A percentile compares a stretch with the other conserved stretches of the same genome.
Evolutionary conservation across 2,329 filamentous ascomycete species (phyloP).

Genomic region (Stylonectria norvegica): DNA sequence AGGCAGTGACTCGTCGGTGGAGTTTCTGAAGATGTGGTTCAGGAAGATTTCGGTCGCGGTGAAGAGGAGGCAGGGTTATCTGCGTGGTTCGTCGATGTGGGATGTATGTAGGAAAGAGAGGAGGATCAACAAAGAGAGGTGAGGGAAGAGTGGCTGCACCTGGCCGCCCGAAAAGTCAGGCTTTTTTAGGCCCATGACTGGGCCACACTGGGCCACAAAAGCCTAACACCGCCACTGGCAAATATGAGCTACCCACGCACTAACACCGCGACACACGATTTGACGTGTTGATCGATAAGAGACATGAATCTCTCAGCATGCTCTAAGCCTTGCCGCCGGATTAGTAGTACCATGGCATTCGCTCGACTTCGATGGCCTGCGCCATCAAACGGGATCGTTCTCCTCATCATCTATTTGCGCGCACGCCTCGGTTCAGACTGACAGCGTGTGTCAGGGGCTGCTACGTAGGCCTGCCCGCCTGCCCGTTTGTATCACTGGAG

Average conservation of each 20-base stretch:
- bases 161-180: slow-evolving; percentile 33
- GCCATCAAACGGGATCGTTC: slow-evolving; percentile 20
- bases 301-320: slow-evolving; percentile 11
- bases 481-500: too few species aligned
- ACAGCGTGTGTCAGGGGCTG: too few species aligned
- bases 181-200: slow-evolving; percentile 21
- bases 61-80: slow-evolving; percentile 28
- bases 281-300: slow-evolving; percentile 21
- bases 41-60: slow-evolving; percentile 26
- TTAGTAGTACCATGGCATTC: slow-evolving; percentile 21
- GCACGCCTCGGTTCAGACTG: too few species aligned
- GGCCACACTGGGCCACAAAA: slow-evolving; percentile 15
- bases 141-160: slow-evolving; percentile 24
- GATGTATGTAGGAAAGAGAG: slow-evolving; percentile 22
- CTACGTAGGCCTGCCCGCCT: too few species aligned
- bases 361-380: slow-evolving; percentile 24
- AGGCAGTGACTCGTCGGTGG: slow-evolving; percentile 5
- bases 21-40: slow-evolving; percentile 12
- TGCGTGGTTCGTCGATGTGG: slow-evolving; percentile 26
- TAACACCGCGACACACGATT: slow-evolving; percentile 22
- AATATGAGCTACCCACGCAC: slow-evolving; percentile 23
- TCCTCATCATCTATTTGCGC: too few species aligned
- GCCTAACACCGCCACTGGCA: slow-evolving; percentile 27
- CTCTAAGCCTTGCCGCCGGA: slow-evolving; percentile 4
- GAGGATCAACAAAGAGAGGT: slow-evolving; percentile 29